These are phyloP conservation scores for Yarrowia keelungensis DNA, from an alignment of 805 yeast species.

Conservation along the genomic window DNA sequence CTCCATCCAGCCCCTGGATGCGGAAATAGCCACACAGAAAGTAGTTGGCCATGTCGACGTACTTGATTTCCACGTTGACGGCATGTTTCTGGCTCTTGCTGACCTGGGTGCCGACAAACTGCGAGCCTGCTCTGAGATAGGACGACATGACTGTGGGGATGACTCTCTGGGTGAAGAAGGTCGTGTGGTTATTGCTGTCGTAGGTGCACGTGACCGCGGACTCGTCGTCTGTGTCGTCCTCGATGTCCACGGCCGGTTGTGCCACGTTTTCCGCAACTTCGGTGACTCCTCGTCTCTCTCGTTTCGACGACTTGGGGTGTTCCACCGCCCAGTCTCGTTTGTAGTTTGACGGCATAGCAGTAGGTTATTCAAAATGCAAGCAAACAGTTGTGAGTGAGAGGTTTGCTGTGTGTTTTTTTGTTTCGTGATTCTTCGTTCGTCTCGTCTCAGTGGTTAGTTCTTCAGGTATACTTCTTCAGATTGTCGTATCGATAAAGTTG, in stretches of 20 bases:
- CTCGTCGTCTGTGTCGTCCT: background rate
- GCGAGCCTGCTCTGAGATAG: constrained; percentile 66
- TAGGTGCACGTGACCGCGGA: background rate
- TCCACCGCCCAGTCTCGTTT: constrained; percentile 25
- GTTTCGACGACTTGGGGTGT: constrained; percentile 9
- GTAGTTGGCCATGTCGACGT: constrained; percentile 66
- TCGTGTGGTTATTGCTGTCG: constrained; percentile 33
- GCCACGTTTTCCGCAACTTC: no score
- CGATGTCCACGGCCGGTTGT: background rate
- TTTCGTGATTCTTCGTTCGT: no score
- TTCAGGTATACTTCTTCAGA: no score
- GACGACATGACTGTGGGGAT: constrained; percentile 46
- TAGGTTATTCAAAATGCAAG: background rate
- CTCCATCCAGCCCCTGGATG: constrained; percentile 66
- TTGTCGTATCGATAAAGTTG: constrained; percentile 21
- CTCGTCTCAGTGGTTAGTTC: no score
- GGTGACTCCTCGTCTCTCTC: background rate
- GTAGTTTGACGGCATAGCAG: constrained; percentile 25
- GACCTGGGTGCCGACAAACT: constrained; percentile 72
- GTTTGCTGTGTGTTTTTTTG: no score
- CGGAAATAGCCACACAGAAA: constrained; percentile 65
- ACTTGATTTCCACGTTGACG: constrained; percentile 71
- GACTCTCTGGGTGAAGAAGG: constrained; percentile 18
- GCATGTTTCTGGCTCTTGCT: constrained; percentile 70
- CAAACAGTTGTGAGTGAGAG: background rate